A percentile compares a stretch with the other conserved stretches of the same genome.
Conservation (phyloP, 2,329 filamentous ascomycete genomes). For the Exophiala spinifera region DNA sequence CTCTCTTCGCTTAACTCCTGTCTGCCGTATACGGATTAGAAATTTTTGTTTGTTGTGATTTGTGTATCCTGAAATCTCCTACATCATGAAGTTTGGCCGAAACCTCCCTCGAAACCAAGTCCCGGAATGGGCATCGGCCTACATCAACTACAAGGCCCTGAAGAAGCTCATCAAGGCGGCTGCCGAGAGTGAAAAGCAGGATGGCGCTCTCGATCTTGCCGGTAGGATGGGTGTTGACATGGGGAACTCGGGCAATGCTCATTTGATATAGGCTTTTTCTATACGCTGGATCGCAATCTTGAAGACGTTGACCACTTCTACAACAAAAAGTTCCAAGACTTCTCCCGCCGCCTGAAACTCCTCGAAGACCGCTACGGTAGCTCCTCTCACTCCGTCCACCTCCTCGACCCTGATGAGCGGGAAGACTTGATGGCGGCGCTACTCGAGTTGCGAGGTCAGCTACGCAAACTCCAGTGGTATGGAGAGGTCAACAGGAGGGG, state of each 20-base stretch:
- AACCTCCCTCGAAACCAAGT: conserved; percentile 50
- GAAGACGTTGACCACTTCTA: conserved; percentile 97
- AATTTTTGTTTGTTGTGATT: conserved; percentile 13
- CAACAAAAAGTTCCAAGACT: conserved; percentile 89
- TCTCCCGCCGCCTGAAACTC: conserved; percentile 76
- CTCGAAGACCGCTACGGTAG: conserved; percentile 84
- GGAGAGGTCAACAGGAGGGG: conserved; percentile 93
- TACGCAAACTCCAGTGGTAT: conserved; percentile 95
- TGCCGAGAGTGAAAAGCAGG: conserved; percentile 64
- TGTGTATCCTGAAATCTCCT: conserved; percentile 1
- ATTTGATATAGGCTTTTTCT: conserved; percentile 77
- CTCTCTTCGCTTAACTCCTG: conserved; percentile 22
- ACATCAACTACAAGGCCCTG: conserved; percentile 56
- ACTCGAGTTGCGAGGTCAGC: conserved; percentile 78
- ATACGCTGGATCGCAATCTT: conserved; percentile 90
- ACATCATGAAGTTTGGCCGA: conserved; percentile 50
- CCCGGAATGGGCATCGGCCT: conserved; percentile 49
- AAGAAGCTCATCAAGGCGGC: conserved; percentile 91
- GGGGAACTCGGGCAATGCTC: conserved; percentile 20
- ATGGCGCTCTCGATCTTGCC: conserved; percentile 80
- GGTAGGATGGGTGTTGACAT: conserved; percentile 58
- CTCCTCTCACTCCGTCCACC: conserved; percentile 64
- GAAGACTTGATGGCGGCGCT: conserved; percentile 89
- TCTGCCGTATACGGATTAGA: conserved; percentile 27
- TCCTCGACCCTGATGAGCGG: conserved; percentile 80